phyloP scores from a whole-genome alignment of 2,329 filamentous ascomycete genomes.

The Amylocarpus encephaloides region DNA sequence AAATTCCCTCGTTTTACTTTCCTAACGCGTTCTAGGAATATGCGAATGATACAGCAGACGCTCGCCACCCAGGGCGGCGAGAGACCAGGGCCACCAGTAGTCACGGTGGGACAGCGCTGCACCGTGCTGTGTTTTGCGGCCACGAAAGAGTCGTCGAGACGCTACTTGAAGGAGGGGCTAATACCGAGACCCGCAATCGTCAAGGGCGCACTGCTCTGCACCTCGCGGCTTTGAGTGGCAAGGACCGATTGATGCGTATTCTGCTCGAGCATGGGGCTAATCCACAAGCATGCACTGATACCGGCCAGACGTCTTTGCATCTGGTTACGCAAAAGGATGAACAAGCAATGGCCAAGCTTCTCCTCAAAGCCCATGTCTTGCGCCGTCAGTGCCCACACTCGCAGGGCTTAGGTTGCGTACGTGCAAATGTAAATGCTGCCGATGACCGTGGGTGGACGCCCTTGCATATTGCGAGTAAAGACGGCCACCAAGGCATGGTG shows the following conservation, averaged over 20 bases:
- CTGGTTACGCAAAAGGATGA: neutral
- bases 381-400: neutral
- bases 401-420: neutral
- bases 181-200: neutral
- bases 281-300: neutral
- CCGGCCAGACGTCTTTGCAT: neutral
- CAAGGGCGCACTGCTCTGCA: neutral
- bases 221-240: neutral
- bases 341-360: neutral
- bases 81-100: too few relatives aligned
- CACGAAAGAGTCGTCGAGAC: neutral
- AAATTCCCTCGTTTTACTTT: too few relatives aligned
- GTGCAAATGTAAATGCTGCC: neutral
- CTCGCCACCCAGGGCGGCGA: too few relatives aligned
- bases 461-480: neutral
- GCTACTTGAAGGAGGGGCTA: conserved; percentile 1
- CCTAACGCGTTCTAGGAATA: too few relatives aligned
- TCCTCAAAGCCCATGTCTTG: neutral
- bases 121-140: neutral
- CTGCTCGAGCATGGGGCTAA: conserved; percentile 4
- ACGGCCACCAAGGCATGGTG: neutral
- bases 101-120: neutral
- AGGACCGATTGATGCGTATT: neutral
- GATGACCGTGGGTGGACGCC: neutral
- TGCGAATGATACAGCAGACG: too few relatives aligned